phyloP scores from a whole-genome alignment of 148 eudicot species.

The Cornus kousa region DNA sequence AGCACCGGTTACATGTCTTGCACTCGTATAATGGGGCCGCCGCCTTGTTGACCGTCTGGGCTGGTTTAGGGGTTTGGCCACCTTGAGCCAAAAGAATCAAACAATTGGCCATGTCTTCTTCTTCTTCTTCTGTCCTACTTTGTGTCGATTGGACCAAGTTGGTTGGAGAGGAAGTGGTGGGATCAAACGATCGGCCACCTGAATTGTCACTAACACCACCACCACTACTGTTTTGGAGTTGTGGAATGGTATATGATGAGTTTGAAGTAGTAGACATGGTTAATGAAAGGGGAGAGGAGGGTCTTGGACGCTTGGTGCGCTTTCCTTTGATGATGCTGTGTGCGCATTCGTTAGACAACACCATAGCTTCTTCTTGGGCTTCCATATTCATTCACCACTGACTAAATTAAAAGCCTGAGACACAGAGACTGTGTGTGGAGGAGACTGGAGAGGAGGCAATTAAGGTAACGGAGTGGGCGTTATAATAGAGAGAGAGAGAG shows the following conservation, averaged over 20 bases:
- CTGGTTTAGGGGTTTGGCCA: conserved; percentile 22
- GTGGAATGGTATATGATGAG: conserved; percentile 22
- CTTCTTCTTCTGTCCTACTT: conserved; percentile 26
- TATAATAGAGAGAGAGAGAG: conserved; percentile 13
- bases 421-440: conserved; percentile 8
- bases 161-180: conserved; percentile 12
- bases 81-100: conserved; percentile 78
- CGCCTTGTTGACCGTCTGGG: background rate
- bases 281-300: conserved; percentile 43
- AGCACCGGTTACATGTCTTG: conserved; percentile 43
- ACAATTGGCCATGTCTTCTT: conserved; percentile 77
- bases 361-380: conserved; percentile 22
- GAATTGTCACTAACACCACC: conserved; percentile 8
- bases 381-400: conserved; percentile 12
- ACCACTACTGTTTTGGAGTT: background rate
- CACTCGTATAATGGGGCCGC: conserved; percentile 31
- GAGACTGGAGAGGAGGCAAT: background rate
- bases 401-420: background rate
- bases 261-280: conserved; percentile 26
- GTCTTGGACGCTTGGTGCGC: conserved; percentile 57
- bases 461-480: background rate
- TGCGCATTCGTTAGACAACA: background rate
- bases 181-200: background rate
- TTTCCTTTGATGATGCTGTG: conserved; percentile 51
- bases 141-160: conserved; percentile 3